Evolutionary conservation across 441 rosid species (phyloP).

Genomic region (Pelargonium myrrhifolium): DNA sequence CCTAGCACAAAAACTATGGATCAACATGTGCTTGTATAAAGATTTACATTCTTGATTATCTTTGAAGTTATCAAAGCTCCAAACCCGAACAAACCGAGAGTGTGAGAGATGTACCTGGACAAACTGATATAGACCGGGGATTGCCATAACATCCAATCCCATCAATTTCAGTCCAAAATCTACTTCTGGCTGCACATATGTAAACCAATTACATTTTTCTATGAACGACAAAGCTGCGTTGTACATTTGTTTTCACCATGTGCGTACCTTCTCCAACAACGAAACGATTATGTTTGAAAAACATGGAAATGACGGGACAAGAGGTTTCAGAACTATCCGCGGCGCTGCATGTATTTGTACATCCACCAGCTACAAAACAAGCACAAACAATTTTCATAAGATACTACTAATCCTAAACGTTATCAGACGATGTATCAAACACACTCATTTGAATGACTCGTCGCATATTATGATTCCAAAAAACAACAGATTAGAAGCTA

Average conservation of each 20-base stretch:
- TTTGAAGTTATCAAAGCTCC: neutral
- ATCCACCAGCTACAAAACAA: slow-evolving; percentile 29
- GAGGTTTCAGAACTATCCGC: slow-evolving; percentile 32
- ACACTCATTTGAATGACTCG: neutral
- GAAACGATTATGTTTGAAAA: slow-evolving; percentile 24
- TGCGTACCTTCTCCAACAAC: slow-evolving; percentile 54
- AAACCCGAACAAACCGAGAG: neutral
- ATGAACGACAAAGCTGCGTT: neutral
- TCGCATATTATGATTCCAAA: neutral
- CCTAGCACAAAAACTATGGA: too few relatives aligned
- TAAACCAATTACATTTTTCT: neutral
- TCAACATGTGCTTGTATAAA: neutral
- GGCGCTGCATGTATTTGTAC: slow-evolving; percentile 26
- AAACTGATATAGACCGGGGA: slow-evolving; percentile 33
- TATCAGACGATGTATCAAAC: neutral
- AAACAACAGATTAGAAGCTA: neutral
- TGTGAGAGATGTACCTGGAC: slow-evolving; percentile 28
- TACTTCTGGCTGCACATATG: slow-evolving; percentile 31
- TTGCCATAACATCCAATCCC: slow-evolving; percentile 41
- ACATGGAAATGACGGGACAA: slow-evolving; percentile 38
- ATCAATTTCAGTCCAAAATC: slow-evolving; percentile 41
- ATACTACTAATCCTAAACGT: too few relatives aligned
- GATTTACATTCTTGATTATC: neutral
- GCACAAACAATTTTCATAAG: slow-evolving; percentile 2
- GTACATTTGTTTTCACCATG: neutral